phyloP scores from a whole-genome alignment of 352 stramenopile species.

The Phytopythium litorale region DNA sequence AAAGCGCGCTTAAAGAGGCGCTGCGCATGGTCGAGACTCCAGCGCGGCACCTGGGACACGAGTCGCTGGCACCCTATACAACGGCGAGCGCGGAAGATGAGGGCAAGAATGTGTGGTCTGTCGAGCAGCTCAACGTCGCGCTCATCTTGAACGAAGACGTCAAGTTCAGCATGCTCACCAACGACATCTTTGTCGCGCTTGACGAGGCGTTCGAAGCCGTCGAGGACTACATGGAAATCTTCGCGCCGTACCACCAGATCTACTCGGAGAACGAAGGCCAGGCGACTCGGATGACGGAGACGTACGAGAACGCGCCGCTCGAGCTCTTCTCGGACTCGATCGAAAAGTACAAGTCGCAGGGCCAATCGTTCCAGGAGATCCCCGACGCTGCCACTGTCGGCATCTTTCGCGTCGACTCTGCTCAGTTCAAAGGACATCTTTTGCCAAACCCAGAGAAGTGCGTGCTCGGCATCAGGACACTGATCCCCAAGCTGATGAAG shows the following conservation, averaged over 20 bases:
- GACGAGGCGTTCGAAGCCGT: conserved; percentile 80
- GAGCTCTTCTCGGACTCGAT: conserved; percentile 83
- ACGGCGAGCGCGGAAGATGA: conserved; percentile 82
- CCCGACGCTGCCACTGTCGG: conserved; percentile 80
- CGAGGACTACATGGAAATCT: conserved; percentile 88
- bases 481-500: conserved; percentile 92
- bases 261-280: conserved; percentile 85
- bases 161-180: conserved; percentile 77
- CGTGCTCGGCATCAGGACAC: conserved; percentile 70
- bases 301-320: conserved; percentile 66
- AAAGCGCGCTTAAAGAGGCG: conserved; percentile 79
- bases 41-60: conserved; percentile 75
- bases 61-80: conserved; percentile 73
- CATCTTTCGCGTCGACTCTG: conserved; percentile 92
- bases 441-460: conserved; percentile 88
- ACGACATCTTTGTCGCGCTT: conserved; percentile 81
- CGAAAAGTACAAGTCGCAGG: conserved; percentile 77
- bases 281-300: conserved; percentile 50
- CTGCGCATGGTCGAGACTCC: conserved; percentile 88
- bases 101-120: conserved; percentile 72
- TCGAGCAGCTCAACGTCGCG: conserved; percentile 76
- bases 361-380: conserved; percentile 80
- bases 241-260: conserved; percentile 85
- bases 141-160: conserved; percentile 81
- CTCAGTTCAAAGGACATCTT: conserved; percentile 81